These are phyloP conservation scores for Coffea canephora DNA, from an alignment of 257 asterid species.

Conservation along the genomic window DNA sequence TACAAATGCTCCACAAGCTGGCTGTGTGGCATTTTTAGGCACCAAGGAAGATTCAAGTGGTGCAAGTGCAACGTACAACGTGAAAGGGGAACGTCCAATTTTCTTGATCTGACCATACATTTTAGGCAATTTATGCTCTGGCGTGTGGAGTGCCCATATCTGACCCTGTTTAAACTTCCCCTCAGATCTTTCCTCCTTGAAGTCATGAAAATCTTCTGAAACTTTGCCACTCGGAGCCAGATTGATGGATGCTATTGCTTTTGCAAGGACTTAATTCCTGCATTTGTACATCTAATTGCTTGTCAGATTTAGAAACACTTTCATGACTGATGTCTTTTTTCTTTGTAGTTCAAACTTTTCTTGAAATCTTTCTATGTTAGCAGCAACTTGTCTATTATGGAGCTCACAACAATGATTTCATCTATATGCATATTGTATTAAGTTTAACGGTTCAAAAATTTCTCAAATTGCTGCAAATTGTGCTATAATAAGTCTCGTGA, in stretches of 20 bases:
- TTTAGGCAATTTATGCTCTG: constrained; percentile 25
- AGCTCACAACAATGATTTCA: no score
- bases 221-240: constrained; percentile 11
- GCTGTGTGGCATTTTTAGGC: not conserved
- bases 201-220: constrained; percentile 23
- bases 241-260: not conserved
- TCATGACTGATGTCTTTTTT: no score
- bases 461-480: no score
- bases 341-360: no score
- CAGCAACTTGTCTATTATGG: no score
- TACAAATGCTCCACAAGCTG: constrained; percentile 24
- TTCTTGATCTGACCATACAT: constrained; percentile 23
- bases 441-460: no score
- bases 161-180: constrained; percentile 22
- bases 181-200: constrained; percentile 12
- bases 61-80: constrained; percentile 18
- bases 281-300: not conserved
- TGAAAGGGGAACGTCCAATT: constrained; percentile 17
- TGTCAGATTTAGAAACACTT: constrained; percentile 4
- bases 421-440: no score
- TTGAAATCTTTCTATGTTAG: no score
- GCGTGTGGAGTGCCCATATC: constrained; percentile 29
- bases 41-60: constrained; percentile 12
- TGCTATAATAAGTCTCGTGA: no score
- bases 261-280: not conserved